Percentiles rank a stretch among this genome's conserved stretches.
Conservation (phyloP, 331 rosid genomes). For the Stylosanthes scabra region DNA sequence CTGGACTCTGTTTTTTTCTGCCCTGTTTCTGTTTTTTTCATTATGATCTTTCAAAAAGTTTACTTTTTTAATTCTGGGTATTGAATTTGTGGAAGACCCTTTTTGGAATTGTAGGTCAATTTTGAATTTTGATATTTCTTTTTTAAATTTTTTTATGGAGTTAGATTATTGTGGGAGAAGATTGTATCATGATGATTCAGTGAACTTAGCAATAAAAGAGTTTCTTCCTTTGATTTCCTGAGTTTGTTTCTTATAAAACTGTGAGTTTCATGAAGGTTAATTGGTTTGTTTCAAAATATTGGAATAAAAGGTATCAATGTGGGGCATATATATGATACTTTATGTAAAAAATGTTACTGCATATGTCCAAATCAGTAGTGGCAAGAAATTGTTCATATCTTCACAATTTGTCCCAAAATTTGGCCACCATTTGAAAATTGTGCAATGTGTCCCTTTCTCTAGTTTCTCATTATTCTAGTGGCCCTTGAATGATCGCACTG, state of each 20-base stretch:
- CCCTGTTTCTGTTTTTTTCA: too few relatives aligned
- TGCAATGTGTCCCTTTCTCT: neutral
- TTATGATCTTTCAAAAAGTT: conserved; percentile 7
- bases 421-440: neutral
- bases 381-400: neutral
- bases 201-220: neutral
- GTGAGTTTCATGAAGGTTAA: neutral
- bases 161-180: neutral
- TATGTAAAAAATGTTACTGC: neutral
- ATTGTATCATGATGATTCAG: conserved; percentile 14
- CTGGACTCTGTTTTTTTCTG: neutral
- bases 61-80: conserved; percentile 25
- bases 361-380: conserved; percentile 12
- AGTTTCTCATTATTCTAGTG: neutral
- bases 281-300: neutral
- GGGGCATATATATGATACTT: too few relatives aligned
- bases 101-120: conserved; percentile 20
- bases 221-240: too few relatives aligned
- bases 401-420: neutral
- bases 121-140: conserved; percentile 17
- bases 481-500: neutral
- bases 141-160: neutral
- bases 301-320: conserved; percentile 12
- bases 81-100: neutral
- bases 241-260: neutral